Conservation (phyloP, 2,329 filamentous ascomycete genomes). For the Curvularia eragrostidis region DNA sequence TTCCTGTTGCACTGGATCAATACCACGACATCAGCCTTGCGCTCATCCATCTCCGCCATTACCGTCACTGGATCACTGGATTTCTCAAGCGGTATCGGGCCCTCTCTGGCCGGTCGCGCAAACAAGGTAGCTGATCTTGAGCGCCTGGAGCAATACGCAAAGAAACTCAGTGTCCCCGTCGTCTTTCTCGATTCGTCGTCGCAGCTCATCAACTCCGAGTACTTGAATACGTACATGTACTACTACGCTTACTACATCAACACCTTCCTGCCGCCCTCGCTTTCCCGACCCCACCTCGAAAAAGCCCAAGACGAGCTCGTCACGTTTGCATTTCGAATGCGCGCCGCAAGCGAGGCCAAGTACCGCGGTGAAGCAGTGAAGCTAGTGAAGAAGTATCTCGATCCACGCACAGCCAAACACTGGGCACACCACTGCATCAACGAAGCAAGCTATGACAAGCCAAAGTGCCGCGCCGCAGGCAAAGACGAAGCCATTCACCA, state of each 20-base stretch:
- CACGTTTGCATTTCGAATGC: slow-evolving; percentile 38
- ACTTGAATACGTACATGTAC: slow-evolving; percentile 40
- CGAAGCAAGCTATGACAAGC: slow-evolving; percentile 29
- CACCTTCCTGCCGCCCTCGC: slow-evolving; percentile 32
- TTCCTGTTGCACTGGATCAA: slow-evolving; percentile 42
- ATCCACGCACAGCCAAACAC: slow-evolving; percentile 19
- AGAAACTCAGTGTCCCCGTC: slow-evolving; percentile 33
- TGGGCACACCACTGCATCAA: slow-evolving; percentile 38
- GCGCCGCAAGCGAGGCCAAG: slow-evolving; percentile 27
- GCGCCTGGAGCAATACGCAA: slow-evolving; percentile 34
- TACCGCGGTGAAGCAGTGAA: slow-evolving; percentile 31
- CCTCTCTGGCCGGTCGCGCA: slow-evolving; percentile 26
- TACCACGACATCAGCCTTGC: slow-evolving; percentile 32
- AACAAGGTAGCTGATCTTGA: slow-evolving; percentile 35
- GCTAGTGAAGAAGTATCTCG: slow-evolving; percentile 36
- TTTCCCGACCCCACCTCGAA: slow-evolving; percentile 31
- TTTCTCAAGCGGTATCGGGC: slow-evolving; percentile 26
- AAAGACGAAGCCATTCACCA: slow-evolving; percentile 32
- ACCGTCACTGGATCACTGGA: slow-evolving; percentile 36
- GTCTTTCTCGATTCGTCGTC: slow-evolving; percentile 38
- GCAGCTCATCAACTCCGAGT: slow-evolving; percentile 30
- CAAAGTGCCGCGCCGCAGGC: slow-evolving; percentile 27
- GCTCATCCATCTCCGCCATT: slow-evolving; percentile 30
- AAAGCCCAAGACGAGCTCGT: slow-evolving; percentile 38
- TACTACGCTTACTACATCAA: slow-evolving; percentile 44